phyloP scores from a whole-genome alignment of 331 rosid species.

The Quercus lobata region DNA sequence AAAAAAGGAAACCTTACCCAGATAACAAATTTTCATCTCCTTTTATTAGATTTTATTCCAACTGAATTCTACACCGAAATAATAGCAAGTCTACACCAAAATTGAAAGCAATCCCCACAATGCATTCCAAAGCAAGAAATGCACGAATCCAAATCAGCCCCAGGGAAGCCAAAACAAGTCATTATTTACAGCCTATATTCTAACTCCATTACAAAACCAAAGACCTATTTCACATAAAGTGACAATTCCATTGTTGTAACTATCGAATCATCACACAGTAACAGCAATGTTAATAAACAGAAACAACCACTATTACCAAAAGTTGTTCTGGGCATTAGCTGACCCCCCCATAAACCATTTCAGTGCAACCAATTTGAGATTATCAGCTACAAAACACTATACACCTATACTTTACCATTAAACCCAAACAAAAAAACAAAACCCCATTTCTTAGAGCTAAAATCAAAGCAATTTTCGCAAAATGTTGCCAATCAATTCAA shows the following conservation, averaged over 20 bases:
- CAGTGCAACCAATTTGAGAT: neutral
- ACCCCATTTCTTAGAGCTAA: no score
- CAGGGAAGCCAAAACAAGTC: neutral
- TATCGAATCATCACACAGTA: neutral
- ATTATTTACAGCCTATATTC: neutral
- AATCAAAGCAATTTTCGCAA: neutral
- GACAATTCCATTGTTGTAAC: no score
- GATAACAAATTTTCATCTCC: no score
- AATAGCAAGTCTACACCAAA: neutral
- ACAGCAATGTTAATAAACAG: neutral
- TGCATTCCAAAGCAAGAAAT: neutral
- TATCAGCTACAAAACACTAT: neutral
- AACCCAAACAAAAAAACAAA: no score
- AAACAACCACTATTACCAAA: neutral
- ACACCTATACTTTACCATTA: neutral
- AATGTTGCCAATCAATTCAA: slow-evolving; percentile 10
- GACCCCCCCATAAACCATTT: neutral
- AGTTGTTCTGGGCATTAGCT: neutral
- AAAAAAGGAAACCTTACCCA: no score
- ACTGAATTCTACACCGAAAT: neutral
- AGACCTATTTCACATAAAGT: neutral
- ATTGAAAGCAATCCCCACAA: neutral
- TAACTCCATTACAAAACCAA: neutral
- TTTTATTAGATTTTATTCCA: no score
- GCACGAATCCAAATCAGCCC: neutral